Evolutionary conservation across 1,284 basidiomycete species (phyloP), one percentile per base, ranked within the genome.

Genomic region (Lignosus rhinocerotis): DNA sequence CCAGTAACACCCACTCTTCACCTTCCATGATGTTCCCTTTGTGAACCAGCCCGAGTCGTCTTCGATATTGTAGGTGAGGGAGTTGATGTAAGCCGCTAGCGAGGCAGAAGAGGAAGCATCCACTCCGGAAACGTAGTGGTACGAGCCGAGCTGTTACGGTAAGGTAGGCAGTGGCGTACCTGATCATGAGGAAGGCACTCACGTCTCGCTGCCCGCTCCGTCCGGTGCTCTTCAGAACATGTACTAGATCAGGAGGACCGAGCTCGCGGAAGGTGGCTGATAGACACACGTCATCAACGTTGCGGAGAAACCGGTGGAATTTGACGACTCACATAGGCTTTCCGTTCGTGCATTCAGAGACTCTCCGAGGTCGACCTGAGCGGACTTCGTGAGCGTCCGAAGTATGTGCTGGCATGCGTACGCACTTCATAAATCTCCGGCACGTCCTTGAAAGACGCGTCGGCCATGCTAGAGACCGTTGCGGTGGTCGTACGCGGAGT

Each of bases 61-160:
- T 69, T 98, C 96, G 61, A 99, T 88, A 39, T 93, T 87, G 72
- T 98, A 98, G 5, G 94, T 96, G 34, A 99, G 81, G 14, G 94
- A 96, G 79, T 99, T 99, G 75, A 99, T 92, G 76, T 99, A 99
- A 5, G 96, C 96, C 9, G 96, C 97, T 11, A 99, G 83, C 0
- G 95, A 97, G 2, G 96, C 97, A 11, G 95, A 98, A 1, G 95
- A 97, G 10, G 94, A 97, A 0, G 96, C 94, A 73, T 99, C 96
- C 50, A 98, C 93, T 31, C 96, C 96, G 0, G 96, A 98, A 56
- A 98, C 85, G 71, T 91, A 95, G 76, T 98, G 95, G 72, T 96
- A 97, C 30, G 94, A 96, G 43, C 93, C 93, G 57, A 93, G 78
- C 93, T 96, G 69, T 31, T 57, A 56, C 38, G 51, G 25, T 30